A percentile compares a stretch with the other conserved stretches of the same genome.
Conservation (phyloP, 2,329 filamentous ascomycete species). For the Lasiodiplodia sp. region DNA sequence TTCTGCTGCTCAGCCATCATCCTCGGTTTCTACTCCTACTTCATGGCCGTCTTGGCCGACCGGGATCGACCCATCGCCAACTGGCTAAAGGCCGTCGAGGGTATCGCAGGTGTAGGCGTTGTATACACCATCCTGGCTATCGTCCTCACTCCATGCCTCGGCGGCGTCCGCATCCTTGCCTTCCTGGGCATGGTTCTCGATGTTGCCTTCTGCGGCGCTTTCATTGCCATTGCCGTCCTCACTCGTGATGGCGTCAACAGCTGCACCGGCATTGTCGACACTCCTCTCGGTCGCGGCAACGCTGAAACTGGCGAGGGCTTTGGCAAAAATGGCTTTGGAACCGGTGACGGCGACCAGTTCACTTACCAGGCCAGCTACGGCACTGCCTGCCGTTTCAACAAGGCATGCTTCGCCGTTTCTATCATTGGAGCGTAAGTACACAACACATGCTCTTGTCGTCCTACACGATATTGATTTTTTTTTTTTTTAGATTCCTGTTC, state of each 20-base stretch:
- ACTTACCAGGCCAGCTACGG: slow-evolving; percentile 56
- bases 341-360: slow-evolving; percentile 47
- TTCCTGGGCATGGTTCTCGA: slow-evolving; percentile 78
- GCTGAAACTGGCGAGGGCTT: slow-evolving; percentile 59
- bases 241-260: slow-evolving; percentile 72
- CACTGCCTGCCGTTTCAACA: slow-evolving; percentile 79
- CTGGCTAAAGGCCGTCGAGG: slow-evolving; percentile 74
- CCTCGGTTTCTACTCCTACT: slow-evolving; percentile 81
- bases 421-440: slow-evolving; percentile 75
- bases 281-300: slow-evolving; percentile 72
- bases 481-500: slow-evolving; percentile 70
- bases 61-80: slow-evolving; percentile 69
- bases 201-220: slow-evolving; percentile 75
- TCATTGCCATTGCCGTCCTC: slow-evolving; percentile 81
- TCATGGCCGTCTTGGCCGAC: slow-evolving; percentile 75
- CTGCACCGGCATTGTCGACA: slow-evolving; percentile 71
- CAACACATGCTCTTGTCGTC: not conserved
- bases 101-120: slow-evolving; percentile 74
- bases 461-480: slow-evolving; percentile 4
- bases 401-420: slow-evolving; percentile 77
- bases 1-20: slow-evolving; percentile 77
- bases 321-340: slow-evolving; percentile 51
- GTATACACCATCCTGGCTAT: slow-evolving; percentile 78
- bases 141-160: slow-evolving; percentile 79
- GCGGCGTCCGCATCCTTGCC: slow-evolving; percentile 76